A percentile compares a stretch with the other conserved stretches of the same genome.
These are phyloP conservation scores for Solanum infundibuliforme DNA, from an alignment of 257 asterid genomes.

Conservation along the genomic window DNA sequence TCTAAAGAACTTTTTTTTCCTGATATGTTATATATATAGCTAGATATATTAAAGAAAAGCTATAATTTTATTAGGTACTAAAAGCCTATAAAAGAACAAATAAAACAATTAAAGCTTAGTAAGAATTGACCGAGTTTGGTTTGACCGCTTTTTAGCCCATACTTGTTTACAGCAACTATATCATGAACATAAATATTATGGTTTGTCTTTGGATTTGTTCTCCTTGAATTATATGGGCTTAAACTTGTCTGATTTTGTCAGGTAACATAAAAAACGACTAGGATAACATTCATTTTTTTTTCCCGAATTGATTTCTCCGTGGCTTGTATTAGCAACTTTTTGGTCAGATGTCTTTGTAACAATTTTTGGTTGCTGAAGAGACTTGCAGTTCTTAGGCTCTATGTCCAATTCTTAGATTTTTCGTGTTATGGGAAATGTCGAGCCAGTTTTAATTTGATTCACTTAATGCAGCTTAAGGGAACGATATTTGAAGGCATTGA, in stretches of 20 bases:
- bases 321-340: background rate
- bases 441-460: background rate
- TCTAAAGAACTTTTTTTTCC: background rate
- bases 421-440: background rate
- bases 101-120: background rate
- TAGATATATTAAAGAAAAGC: background rate
- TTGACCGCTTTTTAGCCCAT: background rate
- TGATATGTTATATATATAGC: background rate
- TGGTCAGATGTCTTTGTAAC: background rate
- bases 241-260: background rate
- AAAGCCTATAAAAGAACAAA: background rate
- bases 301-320: background rate
- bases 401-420: background rate
- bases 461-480: constrained; percentile 42
- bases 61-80: background rate
- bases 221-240: background rate
- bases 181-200: background rate
- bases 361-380: background rate
- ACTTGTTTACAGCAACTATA: background rate
- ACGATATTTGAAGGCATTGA: constrained; percentile 56
- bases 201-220: background rate
- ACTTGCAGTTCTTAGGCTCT: background rate
- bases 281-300: background rate
- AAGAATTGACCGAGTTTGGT: background rate
- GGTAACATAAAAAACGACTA: background rate